Base-by-base conservation (phyloP, 78 protist genomes). In the Guillardia theta region DNA sequence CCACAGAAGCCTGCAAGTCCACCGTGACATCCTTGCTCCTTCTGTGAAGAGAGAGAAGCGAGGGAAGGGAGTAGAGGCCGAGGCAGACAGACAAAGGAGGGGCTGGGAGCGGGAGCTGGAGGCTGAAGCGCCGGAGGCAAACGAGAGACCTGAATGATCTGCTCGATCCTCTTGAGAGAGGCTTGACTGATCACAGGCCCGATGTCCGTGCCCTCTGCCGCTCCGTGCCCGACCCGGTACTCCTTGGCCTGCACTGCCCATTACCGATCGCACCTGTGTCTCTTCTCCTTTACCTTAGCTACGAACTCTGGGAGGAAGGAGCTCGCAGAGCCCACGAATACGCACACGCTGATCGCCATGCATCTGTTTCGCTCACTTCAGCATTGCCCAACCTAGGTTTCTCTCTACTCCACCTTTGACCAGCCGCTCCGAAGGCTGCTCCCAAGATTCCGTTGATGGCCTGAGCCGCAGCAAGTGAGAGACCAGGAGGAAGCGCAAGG, bases 361-460 rank as follows among this genome's bases (percentile, higher is more conserved):
- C 99, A 99, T 47, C 99, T 97, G 97, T 99, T n/a, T n/a, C n/a
- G n/a, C n/a, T n/a, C n/a, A n/a, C n/a, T n/a, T n/a, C n/a, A n/a
- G n/a, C n/a, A n/a, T n/a, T n/a, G n/a, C n/a, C n/a, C n/a, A n/a
- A n/a, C n/a, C n/a, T n/a, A n/a, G n/a, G n/a, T n/a, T n/a, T n/a
- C n/a, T n/a, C n/a, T n/a, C n/a, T n/a, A n/a, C n/a, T n/a, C 12
- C 62, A 18, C 62, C 12, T 18, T 43, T 70, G 83, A 9, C 99
- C 99, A 4, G 99, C 98, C 44, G 99, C 99, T 39, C 99, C 99
- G 90, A 98, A 98, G 41, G 98, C 98, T 43, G 99, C 96, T 48
- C 99, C 99, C 24, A 96, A 90, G 39, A 99, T 93, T 19, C 97
- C 97, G 90, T 97, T 97, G 37, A 97, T 94, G 48, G 98, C 97